Conservation (phyloP, 257 asterid species). For the Gentiana macrophylla region DNA sequence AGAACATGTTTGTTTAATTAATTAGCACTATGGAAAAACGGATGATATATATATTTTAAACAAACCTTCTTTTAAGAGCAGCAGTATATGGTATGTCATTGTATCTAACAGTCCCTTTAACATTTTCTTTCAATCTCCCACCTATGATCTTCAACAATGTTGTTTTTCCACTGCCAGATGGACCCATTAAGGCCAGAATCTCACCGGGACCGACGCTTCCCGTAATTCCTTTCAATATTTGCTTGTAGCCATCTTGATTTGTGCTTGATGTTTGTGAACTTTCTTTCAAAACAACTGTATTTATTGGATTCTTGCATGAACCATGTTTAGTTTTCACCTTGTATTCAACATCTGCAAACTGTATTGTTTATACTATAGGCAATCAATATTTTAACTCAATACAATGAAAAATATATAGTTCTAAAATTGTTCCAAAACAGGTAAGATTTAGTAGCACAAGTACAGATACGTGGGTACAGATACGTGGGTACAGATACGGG, state of each 20-base stretch:
- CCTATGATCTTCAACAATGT: conserved; percentile 69
- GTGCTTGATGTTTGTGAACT: conserved; percentile 26
- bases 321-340: conserved; percentile 46
- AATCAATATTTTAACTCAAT: background rate
- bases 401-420: background rate
- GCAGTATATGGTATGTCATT: conserved; percentile 55
- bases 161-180: conserved; percentile 97
- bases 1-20: background rate
- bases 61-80: conserved; percentile 73
- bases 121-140: conserved; percentile 63
- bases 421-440: background rate
- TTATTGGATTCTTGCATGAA: conserved; percentile 45
- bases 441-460: too few species aligned
- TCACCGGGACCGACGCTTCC: conserved; percentile 90
- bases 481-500: too few species aligned
- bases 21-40: too few species aligned
- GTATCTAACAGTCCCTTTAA: conserved; percentile 64
- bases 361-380: conserved; percentile 7
- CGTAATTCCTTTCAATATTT: conserved; percentile 71
- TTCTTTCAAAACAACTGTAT: conserved; percentile 48
- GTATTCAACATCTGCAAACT: conserved; percentile 88
- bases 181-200: conserved; percentile 92
- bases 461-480: too few species aligned
- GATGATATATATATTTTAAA: too few species aligned
- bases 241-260: conserved; percentile 53